phyloP scores from a whole-genome alignment of 495 filamentous ascomycete species.

The Aspergillus homomorphus region DNA sequence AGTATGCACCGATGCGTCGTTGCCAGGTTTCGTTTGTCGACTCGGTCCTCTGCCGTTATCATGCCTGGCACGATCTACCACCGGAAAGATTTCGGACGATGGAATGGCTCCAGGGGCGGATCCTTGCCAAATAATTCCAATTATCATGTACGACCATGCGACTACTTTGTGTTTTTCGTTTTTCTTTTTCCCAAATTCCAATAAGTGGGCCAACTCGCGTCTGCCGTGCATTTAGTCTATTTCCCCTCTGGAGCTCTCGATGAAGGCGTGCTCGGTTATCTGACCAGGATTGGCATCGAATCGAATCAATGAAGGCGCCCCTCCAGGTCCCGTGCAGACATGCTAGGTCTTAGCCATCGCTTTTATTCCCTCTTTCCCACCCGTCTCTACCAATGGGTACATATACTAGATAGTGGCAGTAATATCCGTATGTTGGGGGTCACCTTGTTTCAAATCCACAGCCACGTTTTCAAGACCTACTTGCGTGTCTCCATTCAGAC shows the following conservation, averaged over 20 bases:
- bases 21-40: neutral
- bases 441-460: constrained; percentile 9
- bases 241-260: constrained; percentile 7
- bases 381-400: constrained; percentile 2
- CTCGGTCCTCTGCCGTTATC: neutral
- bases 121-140: constrained; percentile 17
- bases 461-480: constrained; percentile 17
- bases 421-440: neutral
- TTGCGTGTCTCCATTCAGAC: constrained; percentile 10
- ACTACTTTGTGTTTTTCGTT: constrained; percentile 14
- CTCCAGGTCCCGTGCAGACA: constrained; percentile 10
- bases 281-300: constrained; percentile 6
- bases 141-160: constrained; percentile 18
- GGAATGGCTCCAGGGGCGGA: constrained; percentile 12
- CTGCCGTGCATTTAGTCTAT: constrained; percentile 23
- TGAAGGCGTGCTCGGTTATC: constrained; percentile 14
- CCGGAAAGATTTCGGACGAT: neutral
- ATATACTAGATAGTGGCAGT: constrained; percentile 17
- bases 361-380: neutral
- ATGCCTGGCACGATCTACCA: neutral
- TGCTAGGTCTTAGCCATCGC: constrained; percentile 5
- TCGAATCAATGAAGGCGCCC: constrained; percentile 12
- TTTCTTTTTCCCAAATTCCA: neutral
- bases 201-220: constrained; percentile 20
- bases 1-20: neutral